Conservation (phyloP, 1,284 basidiomycete genomes). For the Sanghuangporus weigelae region DNA sequence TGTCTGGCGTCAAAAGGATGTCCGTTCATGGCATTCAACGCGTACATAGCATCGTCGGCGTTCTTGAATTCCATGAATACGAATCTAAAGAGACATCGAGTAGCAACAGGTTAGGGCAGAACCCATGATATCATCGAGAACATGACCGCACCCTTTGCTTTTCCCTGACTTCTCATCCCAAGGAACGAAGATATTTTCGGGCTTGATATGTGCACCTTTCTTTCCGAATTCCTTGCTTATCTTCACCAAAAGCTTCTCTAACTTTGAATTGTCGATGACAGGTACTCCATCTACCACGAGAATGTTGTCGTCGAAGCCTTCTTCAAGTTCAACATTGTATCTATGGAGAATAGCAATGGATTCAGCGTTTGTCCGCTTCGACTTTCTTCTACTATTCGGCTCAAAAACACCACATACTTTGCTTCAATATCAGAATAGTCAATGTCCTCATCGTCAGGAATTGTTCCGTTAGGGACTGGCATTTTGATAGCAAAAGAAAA, state of each 20-base stretch:
- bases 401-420: slow-evolving; percentile 51
- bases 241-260: slow-evolving; percentile 71
- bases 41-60: slow-evolving; percentile 77
- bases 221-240: slow-evolving; percentile 80
- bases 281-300: slow-evolving; percentile 86
- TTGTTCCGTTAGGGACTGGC: slow-evolving; percentile 30
- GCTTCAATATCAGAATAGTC: slow-evolving; percentile 94
- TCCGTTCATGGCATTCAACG: slow-evolving; percentile 78
- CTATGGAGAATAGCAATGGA: slow-evolving; percentile 35
- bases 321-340: slow-evolving; percentile 75
- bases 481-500: slow-evolving; percentile 16
- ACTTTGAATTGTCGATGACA: slow-evolving; percentile 78
- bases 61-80: slow-evolving; percentile 87
- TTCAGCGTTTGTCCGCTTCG: neutral
- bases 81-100: slow-evolving; percentile 47
- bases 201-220: slow-evolving; percentile 73
- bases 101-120: neutral
- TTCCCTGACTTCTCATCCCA: slow-evolving; percentile 78
- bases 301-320: slow-evolving; percentile 86
- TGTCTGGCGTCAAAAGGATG: slow-evolving; percentile 92
- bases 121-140: neutral
- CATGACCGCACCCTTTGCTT: slow-evolving; percentile 74
- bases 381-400: neutral
- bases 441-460: slow-evolving; percentile 60
- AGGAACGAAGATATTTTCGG: slow-evolving; percentile 75